phyloP scores from a whole-genome alignment of 495 filamentous ascomycete genomes.

The Letharia lupina region DNA sequence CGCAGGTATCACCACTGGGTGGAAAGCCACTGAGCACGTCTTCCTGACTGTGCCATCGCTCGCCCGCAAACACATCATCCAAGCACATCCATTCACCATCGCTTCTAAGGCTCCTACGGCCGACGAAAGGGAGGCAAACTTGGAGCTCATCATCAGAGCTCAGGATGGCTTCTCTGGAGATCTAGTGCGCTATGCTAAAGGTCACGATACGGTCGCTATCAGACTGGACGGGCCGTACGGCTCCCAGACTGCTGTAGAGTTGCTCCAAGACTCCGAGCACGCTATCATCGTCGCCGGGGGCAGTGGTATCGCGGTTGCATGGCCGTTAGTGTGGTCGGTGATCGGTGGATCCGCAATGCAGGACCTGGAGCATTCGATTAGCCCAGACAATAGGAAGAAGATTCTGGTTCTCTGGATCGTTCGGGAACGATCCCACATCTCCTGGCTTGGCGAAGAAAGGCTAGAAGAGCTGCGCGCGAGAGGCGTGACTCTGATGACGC shows the following conservation, averaged over 20 bases:
- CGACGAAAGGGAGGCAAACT: constrained; percentile 31
- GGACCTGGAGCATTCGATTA: constrained; percentile 10
- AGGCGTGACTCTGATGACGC: constrained; percentile 43
- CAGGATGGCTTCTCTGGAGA: constrained; percentile 50
- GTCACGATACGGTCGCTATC: constrained; percentile 31
- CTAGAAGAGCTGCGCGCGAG: constrained; percentile 36
- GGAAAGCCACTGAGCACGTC: constrained; percentile 50
- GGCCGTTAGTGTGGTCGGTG: constrained; percentile 40
- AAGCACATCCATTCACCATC: constrained; percentile 56
- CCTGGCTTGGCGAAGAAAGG: constrained; percentile 43
- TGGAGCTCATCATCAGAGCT: constrained; percentile 48
- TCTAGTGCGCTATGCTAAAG: constrained; percentile 41
- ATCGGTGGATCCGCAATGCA: neutral
- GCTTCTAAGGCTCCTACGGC: constrained; percentile 39
- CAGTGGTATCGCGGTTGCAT: constrained; percentile 53
- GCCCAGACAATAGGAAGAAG: constrained; percentile 22
- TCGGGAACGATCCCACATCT: constrained; percentile 40
- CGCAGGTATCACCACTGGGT: constrained; percentile 38
- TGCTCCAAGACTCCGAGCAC: constrained; percentile 35
- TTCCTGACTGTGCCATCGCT: constrained; percentile 49
- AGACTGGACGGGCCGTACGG: constrained; percentile 53
- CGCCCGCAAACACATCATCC: constrained; percentile 35
- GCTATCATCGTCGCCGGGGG: constrained; percentile 52
- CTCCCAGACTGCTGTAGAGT: constrained; percentile 36
- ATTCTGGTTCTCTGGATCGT: constrained; percentile 52